phyloP scores from a whole-genome alignment of 768 basidiomycete genomes.

The Termitomyces sp. region DNA sequence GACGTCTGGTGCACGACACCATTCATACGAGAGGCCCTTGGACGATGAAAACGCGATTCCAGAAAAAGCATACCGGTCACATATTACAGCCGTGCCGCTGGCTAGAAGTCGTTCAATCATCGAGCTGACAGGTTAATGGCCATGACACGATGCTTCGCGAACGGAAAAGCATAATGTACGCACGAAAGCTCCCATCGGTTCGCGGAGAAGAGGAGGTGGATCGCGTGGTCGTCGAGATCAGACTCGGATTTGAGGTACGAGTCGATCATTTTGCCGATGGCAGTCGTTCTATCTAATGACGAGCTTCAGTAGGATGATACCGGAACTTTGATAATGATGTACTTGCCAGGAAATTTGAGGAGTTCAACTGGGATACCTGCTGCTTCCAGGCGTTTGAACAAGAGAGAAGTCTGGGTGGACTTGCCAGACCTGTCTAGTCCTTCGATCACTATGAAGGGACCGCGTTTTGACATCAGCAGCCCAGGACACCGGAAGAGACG shows the following conservation, averaged over 20 bases:
- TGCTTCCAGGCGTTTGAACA: conserved; percentile 48
- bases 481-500: neutral
- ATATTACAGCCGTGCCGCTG: conserved; percentile 69
- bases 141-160: neutral
- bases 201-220: conserved; percentile 93
- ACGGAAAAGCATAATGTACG: neutral
- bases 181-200: conserved; percentile 96
- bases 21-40: conserved; percentile 66
- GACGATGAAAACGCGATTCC: conserved; percentile 85
- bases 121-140: conserved; percentile 30
- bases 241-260: conserved; percentile 78
- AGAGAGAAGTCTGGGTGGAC: conserved; percentile 72
- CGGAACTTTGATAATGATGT: neutral
- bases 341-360: conserved; percentile 87
- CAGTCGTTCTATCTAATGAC: conserved; percentile 74
- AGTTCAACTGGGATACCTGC: conserved; percentile 44
- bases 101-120: conserved; percentile 54
- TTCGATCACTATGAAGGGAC: conserved; percentile 89
- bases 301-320: neutral
- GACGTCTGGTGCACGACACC: conserved; percentile 85
- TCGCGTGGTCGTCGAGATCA: conserved; percentile 85
- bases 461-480: conserved; percentile 33
- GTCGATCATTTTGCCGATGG: conserved; percentile 92
- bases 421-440: conserved; percentile 97
- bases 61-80: conserved; percentile 95